Evolutionary conservation across 768 basidiomycete species (phyloP), one percentile per base, ranked within the genome.

Genomic region (Lactarius vividus): DNA sequence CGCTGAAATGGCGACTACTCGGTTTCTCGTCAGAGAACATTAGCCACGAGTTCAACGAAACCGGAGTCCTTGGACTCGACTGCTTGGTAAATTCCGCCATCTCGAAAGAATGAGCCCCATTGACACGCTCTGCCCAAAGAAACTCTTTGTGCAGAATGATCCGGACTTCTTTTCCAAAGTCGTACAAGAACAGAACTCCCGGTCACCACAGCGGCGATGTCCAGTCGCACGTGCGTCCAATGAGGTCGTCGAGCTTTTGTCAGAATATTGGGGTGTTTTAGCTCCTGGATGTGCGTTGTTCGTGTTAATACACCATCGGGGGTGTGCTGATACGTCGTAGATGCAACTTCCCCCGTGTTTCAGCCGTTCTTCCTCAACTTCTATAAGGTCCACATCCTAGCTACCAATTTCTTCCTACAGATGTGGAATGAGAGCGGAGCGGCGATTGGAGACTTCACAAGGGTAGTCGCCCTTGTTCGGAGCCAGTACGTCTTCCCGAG

Each of bases 341-440:
- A 92, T 74, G 88, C 92, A 3, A 89, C 91, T 2, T 86, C 90
- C 4, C 89, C 89, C 3, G 84, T 86, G 2, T 94, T 92, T 74
- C 88, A 91, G 68, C 93, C 93, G 0, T 93, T 94, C 78, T 91
- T 96, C 77, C 82, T 96, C 69, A 91, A 91, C 70, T 92, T 95
- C 72, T 82, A 84, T 73, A 87, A 83, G 68, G 88, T 94, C 5
- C 94, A 97, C 75, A 79, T 83, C 11, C 78, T 94, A n/a, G 89
- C 90, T 6, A 86, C 88, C 4, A 84, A 85, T 55, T 95, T 96
- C 79, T 96, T 96, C 77, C 78, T 93, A n/a, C 84, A 92, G 39
- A 94, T 96, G 86, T 96, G 92, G 93, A 84, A 82, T 70, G 94
- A 96, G 74, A 91, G 90, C 71, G 88, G 88, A 15, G 90, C 94